phyloP scores from a whole-genome alignment of 805 yeast species.

The Zygosaccharomyces pseudorouxii region DNA sequence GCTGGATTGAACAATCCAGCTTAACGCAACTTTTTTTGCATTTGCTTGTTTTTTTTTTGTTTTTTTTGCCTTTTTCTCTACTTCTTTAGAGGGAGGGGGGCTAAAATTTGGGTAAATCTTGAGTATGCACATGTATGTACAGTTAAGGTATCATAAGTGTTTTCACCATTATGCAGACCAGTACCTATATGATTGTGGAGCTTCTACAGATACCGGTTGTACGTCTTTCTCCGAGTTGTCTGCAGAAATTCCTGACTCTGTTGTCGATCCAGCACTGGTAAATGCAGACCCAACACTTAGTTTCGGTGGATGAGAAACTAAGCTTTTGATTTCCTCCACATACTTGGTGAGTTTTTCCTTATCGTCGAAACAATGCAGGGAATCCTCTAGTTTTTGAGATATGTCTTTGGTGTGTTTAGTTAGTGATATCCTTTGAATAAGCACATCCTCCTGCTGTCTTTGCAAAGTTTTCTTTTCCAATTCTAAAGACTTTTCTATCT shows the following conservation, averaged over 20 bases:
- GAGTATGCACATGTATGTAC: not conserved
- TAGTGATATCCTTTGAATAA: slow-evolving; percentile 62
- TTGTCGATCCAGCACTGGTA: slow-evolving; percentile 11
- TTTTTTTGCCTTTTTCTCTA: not conserved
- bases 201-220: slow-evolving; percentile 55
- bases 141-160: not conserved
- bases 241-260: slow-evolving; percentile 15
- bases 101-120: not conserved
- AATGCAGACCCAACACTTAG: slow-evolving; percentile 29
- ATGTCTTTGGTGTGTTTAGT: slow-evolving; percentile 53
- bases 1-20: not conserved
- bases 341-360: slow-evolving; percentile 16
- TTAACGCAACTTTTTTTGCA: not conserved
- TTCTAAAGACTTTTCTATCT: slow-evolving; percentile 62
- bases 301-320: slow-evolving; percentile 33
- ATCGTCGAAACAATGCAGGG: slow-evolving; percentile 21
- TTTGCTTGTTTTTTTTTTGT: not conserved
- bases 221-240: slow-evolving; percentile 35
- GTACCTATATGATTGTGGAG: slow-evolving; percentile 59
- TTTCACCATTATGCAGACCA: slow-evolving; percentile 49
- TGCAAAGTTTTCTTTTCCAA: slow-evolving; percentile 56
- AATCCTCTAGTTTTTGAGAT: slow-evolving; percentile 37
- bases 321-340: slow-evolving; percentile 25
- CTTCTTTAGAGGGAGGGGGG: not conserved
- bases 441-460: slow-evolving; percentile 61